Conservation (phyloP, 208 protist species). For the Blastocrithidia nonstop region DNA sequence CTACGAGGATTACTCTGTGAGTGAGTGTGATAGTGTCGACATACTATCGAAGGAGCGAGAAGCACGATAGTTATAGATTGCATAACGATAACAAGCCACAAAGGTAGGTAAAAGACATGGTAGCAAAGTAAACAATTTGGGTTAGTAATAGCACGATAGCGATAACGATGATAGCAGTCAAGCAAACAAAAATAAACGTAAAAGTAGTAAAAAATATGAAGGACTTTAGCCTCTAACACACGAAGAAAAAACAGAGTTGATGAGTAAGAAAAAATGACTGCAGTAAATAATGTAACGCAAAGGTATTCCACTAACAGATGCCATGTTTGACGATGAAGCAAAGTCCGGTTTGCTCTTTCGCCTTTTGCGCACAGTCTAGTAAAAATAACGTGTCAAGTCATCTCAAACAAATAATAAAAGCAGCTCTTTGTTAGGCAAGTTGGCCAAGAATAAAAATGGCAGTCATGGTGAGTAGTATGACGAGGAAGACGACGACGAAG, state of each 20-base stretch:
- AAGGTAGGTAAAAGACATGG: too few species aligned
- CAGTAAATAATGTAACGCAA: slow-evolving; percentile 16
- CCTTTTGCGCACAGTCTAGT: slow-evolving; percentile 21
- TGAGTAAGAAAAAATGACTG: slow-evolving; percentile 19
- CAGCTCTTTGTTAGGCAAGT: neutral
- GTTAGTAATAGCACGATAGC: neutral
- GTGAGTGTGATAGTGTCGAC: too few species aligned
- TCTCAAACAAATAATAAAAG: neutral
- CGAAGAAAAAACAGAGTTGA: slow-evolving; percentile 16
- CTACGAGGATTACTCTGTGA: too few species aligned
- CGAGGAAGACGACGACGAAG: slow-evolving; percentile 17
- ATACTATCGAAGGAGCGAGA: too few species aligned
- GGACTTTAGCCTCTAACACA: slow-evolving; percentile 7
- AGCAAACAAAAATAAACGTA: neutral
- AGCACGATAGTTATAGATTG: too few species aligned
- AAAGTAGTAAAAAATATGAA: neutral
- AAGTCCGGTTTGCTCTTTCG: slow-evolving; percentile 30
- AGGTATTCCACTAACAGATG: slow-evolving; percentile 19
- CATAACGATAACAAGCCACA: too few species aligned
- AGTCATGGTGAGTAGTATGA: slow-evolving; percentile 15
- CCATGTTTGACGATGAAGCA: slow-evolving; percentile 15
- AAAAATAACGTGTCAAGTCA: neutral
- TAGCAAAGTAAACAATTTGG: neutral
- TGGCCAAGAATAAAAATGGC: neutral
- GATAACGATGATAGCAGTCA: slow-evolving; percentile 3